Conservation (phyloP, 2,329 filamentous ascomycete genomes). For the Torrubiellomyces zombiae region DNA sequence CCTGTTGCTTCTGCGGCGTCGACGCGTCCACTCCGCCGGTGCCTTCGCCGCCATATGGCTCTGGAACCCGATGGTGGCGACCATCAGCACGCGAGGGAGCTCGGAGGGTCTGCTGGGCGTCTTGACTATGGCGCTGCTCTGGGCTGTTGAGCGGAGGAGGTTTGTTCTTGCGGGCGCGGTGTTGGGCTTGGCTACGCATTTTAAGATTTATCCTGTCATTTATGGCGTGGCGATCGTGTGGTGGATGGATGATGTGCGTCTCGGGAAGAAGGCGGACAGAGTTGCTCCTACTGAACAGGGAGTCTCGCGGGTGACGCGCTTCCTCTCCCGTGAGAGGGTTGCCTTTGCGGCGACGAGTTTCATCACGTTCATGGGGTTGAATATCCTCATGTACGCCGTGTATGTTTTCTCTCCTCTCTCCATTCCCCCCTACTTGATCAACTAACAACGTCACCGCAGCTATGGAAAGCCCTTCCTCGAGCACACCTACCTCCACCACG, state of each 20-base stretch:
- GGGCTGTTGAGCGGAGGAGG: constrained; percentile 54
- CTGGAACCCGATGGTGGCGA: constrained; percentile 94
- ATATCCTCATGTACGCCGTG: constrained; percentile 61
- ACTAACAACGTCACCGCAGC: constrained; percentile 19
- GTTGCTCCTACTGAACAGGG: too few relatives aligned
- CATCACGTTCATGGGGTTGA: constrained; percentile 55
- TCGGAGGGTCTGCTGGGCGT: constrained; percentile 82
- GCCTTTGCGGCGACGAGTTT: constrained; percentile 48
- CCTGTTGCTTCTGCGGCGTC: constrained; percentile 19
- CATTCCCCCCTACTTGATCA: neutral
- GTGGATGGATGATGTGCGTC: constrained; percentile 52
- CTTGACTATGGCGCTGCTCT: constrained; percentile 66
- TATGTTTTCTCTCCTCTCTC: constrained; percentile 23
- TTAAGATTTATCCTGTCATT: constrained; percentile 98
- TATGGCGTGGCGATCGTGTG: constrained; percentile 70
- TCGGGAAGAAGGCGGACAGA: too few relatives aligned
- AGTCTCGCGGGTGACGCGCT: too few relatives aligned
- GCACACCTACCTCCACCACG: constrained; percentile 86
- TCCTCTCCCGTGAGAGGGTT: constrained; percentile 38
- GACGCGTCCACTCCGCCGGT: constrained; percentile 40
- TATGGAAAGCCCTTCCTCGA: constrained; percentile 70
- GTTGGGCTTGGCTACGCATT: constrained; percentile 75
- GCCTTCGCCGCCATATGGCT: constrained; percentile 80
- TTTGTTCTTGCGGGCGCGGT: constrained; percentile 53
- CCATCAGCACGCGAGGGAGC: constrained; percentile 87